phyloP scores from a whole-genome alignment of 495 filamentous ascomycete species.

The Xylaria grammica region DNA sequence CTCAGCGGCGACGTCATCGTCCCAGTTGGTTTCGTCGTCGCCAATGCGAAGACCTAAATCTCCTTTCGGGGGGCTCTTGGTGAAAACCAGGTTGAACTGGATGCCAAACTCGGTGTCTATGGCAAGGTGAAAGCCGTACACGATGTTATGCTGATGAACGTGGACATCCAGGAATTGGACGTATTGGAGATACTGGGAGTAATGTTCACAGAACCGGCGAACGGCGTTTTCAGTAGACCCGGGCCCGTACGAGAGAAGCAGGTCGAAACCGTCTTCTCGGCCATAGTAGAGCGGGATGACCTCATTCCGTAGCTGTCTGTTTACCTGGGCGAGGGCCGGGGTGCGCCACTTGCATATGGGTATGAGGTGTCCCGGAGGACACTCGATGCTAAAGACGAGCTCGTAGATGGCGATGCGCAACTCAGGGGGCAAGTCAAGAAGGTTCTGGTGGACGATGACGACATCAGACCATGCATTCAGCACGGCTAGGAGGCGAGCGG shows the following conservation, averaged over 20 bases:
- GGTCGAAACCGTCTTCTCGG: background rate
- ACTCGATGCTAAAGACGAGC: background rate
- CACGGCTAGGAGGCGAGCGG: background rate
- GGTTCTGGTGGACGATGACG: background rate
- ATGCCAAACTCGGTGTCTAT: background rate
- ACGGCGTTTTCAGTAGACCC: background rate
- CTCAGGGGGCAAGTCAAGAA: constrained; percentile 2
- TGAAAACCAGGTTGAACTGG: background rate
- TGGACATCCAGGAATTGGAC: background rate
- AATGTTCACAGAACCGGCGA: background rate
- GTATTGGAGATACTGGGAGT: background rate
- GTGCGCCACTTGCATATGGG: background rate
- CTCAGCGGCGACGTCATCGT: background rate
- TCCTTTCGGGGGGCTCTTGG: background rate
- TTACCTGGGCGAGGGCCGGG: constrained; percentile 1
- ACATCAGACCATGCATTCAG: background rate
- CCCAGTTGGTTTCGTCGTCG: background rate
- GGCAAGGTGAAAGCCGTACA: too few species aligned
- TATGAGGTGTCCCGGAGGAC: background rate
- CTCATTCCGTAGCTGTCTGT: background rate
- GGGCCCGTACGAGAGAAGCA: background rate
- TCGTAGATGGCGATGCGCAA: constrained; percentile 1
- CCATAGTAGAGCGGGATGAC: background rate
- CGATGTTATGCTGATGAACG: background rate
- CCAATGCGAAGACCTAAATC: background rate